Evolutionary conservation across 139 green algal genomes (phyloP), one percentile per base, ranked within the genome.

Genomic region (Parachlorella kessleri): DNA sequence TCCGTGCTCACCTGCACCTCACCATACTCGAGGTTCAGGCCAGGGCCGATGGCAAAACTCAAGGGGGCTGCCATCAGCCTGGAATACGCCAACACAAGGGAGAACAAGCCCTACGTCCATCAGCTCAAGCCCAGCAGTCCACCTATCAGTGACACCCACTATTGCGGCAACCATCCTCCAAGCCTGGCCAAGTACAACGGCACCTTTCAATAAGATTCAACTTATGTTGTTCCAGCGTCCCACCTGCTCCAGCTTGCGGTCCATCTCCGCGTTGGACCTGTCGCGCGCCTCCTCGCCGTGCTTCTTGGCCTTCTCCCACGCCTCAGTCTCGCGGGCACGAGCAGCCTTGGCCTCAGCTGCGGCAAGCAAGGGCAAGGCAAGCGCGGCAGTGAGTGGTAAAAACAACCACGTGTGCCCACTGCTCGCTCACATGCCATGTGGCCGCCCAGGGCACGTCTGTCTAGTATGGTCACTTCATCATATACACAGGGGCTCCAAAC

Each of bases 301-400:
- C 75, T 55, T 26, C 66, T 81, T 81, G 75, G 75, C 75, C 6
- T 33, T 32, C 75, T 81, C 35, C 75, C 75, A 81, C 65, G 70
- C 55, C 42, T 74, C 75, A 42, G n/a, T n/a, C 66, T 81, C 66
- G 9, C 36, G 7, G 0, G 28, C 42, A 65, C 75, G 53, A 23
- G 40, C n/a, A 2, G 23, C 35, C 75, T 70, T 28, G 0, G 75
- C 75, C 53, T 53, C 36, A 65, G 68, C 75, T 81, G 75, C 32
- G 55, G n/a, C n/a, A n/a, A n/a, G n/a, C n/a, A 4, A 21, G 32
- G 6, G 4, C 3, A 5, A 8, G 38, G 26, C 33, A 3, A 21
- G 55, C 1, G 14, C 28, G 68, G 68, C 3, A 55, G 38, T 32
- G 36, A 14, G 21, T 18, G 21, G 14, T 18, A 59, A 59, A 28